These are phyloP conservation scores for Lenzites betulinus DNA, from an alignment of 768 basidiomycete species.

Conservation along the genomic window DNA sequence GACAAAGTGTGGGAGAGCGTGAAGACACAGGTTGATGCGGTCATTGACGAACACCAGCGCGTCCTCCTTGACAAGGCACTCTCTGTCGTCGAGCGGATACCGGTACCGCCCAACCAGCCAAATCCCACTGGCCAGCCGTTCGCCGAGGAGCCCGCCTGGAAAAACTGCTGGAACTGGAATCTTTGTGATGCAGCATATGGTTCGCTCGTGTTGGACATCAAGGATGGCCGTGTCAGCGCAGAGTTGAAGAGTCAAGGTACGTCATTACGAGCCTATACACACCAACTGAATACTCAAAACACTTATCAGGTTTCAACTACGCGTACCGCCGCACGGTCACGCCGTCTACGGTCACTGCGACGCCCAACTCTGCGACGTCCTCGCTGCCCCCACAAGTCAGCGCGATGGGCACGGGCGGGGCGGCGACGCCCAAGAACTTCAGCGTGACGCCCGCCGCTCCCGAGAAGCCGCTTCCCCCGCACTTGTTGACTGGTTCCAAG, in stretches of 20 bases:
- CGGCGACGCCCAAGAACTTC: constrained; percentile 35
- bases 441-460: constrained; percentile 28
- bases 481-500: constrained; percentile 28
- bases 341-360: constrained; percentile 51
- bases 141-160: constrained; percentile 93
- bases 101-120: constrained; percentile 49
- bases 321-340: constrained; percentile 81
- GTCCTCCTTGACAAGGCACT: constrained; percentile 88
- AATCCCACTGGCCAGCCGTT: constrained; percentile 47
- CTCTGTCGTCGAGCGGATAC: constrained; percentile 80
- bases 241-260: constrained; percentile 92
- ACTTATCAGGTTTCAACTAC: constrained; percentile 84
- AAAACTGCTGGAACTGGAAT: constrained; percentile 99
- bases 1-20: constrained; percentile 95
- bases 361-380: constrained; percentile 58
- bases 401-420: constrained; percentile 34
- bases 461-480: constrained; percentile 39
- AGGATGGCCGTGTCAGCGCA: constrained; percentile 88
- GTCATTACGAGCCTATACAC: constrained; percentile 23
- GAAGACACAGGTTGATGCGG: constrained; percentile 85
- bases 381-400: constrained; percentile 47
- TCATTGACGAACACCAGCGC: constrained; percentile 89
- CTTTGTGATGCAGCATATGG: constrained; percentile 95
- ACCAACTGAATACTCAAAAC: not conserved
- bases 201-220: constrained; percentile 82